Conservation (phyloP, 2,329 filamentous ascomycete species). For the Trichoderma citrinoviride region DNA sequence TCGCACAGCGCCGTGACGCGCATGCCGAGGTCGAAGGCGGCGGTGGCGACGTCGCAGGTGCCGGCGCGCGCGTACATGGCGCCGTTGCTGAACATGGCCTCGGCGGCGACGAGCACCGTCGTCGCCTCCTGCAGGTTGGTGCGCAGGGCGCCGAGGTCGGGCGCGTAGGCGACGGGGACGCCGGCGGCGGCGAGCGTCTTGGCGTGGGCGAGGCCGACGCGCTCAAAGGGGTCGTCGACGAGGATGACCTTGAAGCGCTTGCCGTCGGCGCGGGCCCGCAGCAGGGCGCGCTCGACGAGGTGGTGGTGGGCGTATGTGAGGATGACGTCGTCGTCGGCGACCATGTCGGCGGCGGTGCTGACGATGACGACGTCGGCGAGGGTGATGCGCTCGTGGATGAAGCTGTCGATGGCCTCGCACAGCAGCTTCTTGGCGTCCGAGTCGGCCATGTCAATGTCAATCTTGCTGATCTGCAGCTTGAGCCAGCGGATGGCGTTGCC, state of each 20-base stretch:
- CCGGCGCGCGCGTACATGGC: constrained; percentile 84
- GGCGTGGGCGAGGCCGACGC: constrained; percentile 58
- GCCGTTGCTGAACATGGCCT: constrained; percentile 95
- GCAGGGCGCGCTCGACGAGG: constrained; percentile 78
- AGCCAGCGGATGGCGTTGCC: constrained; percentile 94
- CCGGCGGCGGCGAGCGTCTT: constrained; percentile 65
- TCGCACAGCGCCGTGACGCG: constrained; percentile 90
- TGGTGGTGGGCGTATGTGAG: constrained; percentile 84
- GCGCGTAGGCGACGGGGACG: constrained; percentile 75
- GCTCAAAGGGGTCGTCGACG: constrained; percentile 66
- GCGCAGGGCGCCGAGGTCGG: constrained; percentile 71
- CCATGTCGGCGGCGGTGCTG: constrained; percentile 69
- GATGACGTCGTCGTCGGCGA: constrained; percentile 75
- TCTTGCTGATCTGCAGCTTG: constrained; percentile 86
- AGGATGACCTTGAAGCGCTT: constrained; percentile 80
- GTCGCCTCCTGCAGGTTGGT: constrained; percentile 66
- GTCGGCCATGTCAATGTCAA: constrained; percentile 83
- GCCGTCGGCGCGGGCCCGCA: constrained; percentile 67
- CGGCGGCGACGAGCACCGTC: constrained; percentile 82
- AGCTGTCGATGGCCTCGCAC: constrained; percentile 78
- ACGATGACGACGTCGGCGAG: constrained; percentile 85
- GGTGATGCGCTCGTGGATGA: constrained; percentile 86
- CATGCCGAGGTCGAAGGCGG: constrained; percentile 70
- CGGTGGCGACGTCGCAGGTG: constrained; percentile 81
- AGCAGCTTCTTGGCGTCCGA: constrained; percentile 76